Evolutionary conservation across 768 basidiomycete genomes (phyloP), one percentile per base, ranked within the genome.

Genomic region (Udeniomyces megalosporus): DNA sequence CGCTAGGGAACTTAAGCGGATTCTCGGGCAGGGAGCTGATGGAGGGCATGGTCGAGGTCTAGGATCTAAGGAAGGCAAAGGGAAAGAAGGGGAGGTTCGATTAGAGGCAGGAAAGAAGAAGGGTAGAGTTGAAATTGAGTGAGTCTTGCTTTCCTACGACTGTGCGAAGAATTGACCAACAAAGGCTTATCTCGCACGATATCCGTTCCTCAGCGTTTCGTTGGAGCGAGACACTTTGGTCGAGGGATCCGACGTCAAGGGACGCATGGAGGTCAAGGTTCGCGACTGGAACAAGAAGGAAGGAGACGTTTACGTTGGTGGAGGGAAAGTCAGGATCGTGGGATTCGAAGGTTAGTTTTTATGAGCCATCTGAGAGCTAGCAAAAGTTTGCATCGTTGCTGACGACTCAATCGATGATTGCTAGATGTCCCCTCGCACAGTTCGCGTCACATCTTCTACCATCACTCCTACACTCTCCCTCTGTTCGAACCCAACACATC

Each of bases 361-460:
- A 4, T 2, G 10, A 42, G 17, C 38, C 38, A 17, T 8, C 10
- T 42, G 8, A 17, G 38, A 42, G 17, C 38, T 42, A n/a, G n/a
- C n/a, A n/a, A n/a, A n/a, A n/a, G n/a, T n/a, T n/a, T n/a, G n/a
- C n/a, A n/a, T n/a, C n/a, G n/a, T n/a, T n/a, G n/a, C n/a, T n/a
- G n/a, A n/a, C n/a, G n/a, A n/a, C n/a, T n/a, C n/a, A n/a, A n/a
- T n/a, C n/a, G n/a, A n/a, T n/a, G n/a, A n/a, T n/a, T 22, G 29
- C 29, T 68, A 26, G 71, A 67, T 47, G 77, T 82, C 47, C 75
- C 79, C 0, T 75, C 78, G 50, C 76, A 79, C 59, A 77, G 79
- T 28, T 77, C 79, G n/a, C 77, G 84, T 17, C 82, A 86, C 70
- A 82, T 84, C 14, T 93, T 95, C 73, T 92, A 86, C 70, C 87